A percentile compares a stretch with the other conserved stretches of the same genome.
Conservation (phyloP, 2,329 filamentous ascomycete genomes). For the Talaromyces funiculosus region DNA sequence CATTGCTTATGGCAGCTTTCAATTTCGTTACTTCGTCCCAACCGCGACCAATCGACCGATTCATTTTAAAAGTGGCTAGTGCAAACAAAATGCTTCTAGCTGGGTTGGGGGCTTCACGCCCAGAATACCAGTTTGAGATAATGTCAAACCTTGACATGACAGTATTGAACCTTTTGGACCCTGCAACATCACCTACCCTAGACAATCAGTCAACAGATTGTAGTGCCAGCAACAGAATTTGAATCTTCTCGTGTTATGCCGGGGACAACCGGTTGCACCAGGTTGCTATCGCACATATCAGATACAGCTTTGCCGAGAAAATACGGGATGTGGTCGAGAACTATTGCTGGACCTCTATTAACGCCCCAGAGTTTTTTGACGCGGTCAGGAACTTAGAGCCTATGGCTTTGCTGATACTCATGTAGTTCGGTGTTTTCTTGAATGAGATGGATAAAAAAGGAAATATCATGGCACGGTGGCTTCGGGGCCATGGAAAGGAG, state of each 20-base stretch:
- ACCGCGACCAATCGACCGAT: not conserved
- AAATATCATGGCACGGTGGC: not conserved
- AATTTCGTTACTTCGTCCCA: not conserved
- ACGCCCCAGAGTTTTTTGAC: not conserved
- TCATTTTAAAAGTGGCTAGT: not conserved
- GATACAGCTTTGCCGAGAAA: constrained; percentile 5
- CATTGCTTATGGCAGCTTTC: not conserved
- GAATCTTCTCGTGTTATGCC: not conserved
- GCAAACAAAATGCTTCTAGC: not conserved
- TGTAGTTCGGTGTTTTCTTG: not conserved
- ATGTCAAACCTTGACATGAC: not conserved
- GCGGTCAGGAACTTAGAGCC: not conserved
- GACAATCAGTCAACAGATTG: not conserved
- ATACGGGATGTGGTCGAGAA: not conserved
- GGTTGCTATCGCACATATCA: constrained; percentile 4
- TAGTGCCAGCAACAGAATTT: not conserved
- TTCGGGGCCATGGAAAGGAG: not conserved
- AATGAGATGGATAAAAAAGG: not conserved
- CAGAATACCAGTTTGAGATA: not conserved
- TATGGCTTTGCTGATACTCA: not conserved
- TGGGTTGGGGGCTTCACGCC: not conserved
- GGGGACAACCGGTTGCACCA: not conserved
- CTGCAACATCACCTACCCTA: not conserved
- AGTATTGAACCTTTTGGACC: not conserved
- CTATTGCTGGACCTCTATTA: constrained; percentile 4